Percentiles rank a stretch among this genome's conserved stretches.
Conservation (phyloP, 2,329 filamentous ascomycete species). For the Cercospora nicotianae region DNA sequence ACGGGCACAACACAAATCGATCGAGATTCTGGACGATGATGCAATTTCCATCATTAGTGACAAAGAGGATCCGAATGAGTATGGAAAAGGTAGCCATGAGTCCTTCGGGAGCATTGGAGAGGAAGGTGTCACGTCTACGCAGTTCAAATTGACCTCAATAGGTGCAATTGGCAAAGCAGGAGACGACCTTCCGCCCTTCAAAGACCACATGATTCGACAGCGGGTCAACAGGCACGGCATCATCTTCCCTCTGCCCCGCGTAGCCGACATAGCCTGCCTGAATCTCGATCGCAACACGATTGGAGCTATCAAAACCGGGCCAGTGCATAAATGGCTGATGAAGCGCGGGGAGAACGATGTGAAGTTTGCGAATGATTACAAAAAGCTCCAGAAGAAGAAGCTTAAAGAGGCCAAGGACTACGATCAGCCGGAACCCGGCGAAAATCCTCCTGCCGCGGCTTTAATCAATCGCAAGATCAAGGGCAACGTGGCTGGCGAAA, state of each 20-base stretch:
- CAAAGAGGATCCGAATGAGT: constrained; percentile 34
- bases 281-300: constrained; percentile 64
- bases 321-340: constrained; percentile 79
- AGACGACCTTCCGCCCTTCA: constrained; percentile 76
- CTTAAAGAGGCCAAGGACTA: constrained; percentile 71
- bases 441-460: constrained; percentile 79
- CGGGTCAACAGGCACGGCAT: constrained; percentile 75
- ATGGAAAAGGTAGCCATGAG: constrained; percentile 20
- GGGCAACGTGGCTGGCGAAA: constrained; percentile 33
- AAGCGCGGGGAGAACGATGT: constrained; percentile 72
- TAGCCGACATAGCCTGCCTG: constrained; percentile 66
- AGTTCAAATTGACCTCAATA: constrained; percentile 24
- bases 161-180: constrained; percentile 77
- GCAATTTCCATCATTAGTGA: constrained; percentile 73
- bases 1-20: constrained; percentile 72
- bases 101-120: constrained; percentile 24
- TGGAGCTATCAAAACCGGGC: constrained; percentile 75
- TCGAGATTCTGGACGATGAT: constrained; percentile 80
- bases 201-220: constrained; percentile 88
- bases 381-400: constrained; percentile 70
- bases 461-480: constrained; percentile 53
- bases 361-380: constrained; percentile 68
- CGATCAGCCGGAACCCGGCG: constrained; percentile 66
- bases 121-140: constrained; percentile 30
- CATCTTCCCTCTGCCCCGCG: constrained; percentile 66